Percentiles rank a stretch among this genome's conserved stretches.
Conservation (phyloP, 192 early-diverging fungal species). For the Coemansia sp. region DNA sequence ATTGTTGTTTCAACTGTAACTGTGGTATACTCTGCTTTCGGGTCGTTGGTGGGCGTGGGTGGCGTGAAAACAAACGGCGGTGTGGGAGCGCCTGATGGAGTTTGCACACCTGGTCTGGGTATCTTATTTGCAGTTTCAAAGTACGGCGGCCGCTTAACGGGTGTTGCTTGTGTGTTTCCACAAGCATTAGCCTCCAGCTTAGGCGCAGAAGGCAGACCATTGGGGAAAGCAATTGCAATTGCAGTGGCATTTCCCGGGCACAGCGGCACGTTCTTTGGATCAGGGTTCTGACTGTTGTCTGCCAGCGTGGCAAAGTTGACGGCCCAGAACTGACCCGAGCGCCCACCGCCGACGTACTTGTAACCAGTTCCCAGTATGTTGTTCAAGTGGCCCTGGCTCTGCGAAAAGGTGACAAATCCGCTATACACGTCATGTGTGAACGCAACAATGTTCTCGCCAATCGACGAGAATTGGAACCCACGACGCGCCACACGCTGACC, state of each 20-base stretch:
- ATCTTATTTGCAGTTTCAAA: conserved; percentile 13
- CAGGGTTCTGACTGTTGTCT: conserved; percentile 13
- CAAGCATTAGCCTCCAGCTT: conserved; percentile 25
- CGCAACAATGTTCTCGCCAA: conserved; percentile 34
- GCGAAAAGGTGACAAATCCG: conserved; percentile 19
- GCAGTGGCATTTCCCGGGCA: conserved; percentile 40
- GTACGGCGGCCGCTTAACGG: conserved; percentile 27
- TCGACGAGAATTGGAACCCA: conserved; percentile 23
- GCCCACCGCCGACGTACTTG: conserved; percentile 37
- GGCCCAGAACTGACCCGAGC: conserved; percentile 50
- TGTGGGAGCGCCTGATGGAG: background rate
- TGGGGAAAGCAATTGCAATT: conserved; percentile 40
- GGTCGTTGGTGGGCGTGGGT: background rate
- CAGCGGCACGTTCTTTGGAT: conserved; percentile 27
- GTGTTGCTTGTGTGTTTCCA: conserved; percentile 27
- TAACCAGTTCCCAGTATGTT: conserved; percentile 26
- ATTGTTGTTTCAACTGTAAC: background rate
- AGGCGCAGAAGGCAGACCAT: conserved; percentile 23
- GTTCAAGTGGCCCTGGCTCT: conserved; percentile 35
- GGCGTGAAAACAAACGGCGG: background rate
- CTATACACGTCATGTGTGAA: conserved; percentile 19
- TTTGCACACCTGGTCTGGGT: background rate
- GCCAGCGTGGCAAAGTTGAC: conserved; percentile 23
- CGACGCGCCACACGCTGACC: conserved; percentile 29
- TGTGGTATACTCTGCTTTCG: background rate